Base-by-base conservation (phyloP, 352 stramenopile species). In the Phytophthora pluvialis region DNA sequence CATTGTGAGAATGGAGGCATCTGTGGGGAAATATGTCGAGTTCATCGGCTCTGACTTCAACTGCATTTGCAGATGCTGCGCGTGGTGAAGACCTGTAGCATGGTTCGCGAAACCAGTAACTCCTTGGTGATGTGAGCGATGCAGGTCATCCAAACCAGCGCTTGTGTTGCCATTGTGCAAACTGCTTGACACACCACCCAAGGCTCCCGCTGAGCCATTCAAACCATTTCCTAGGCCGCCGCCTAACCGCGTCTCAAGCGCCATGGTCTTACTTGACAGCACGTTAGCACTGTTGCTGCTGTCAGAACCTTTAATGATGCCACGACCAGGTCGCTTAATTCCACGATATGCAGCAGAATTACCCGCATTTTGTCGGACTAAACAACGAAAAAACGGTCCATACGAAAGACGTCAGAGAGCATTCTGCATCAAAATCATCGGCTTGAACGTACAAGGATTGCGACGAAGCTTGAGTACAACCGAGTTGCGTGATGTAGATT, bases 381-480 rank as follows among this genome's bases (percentile, higher is more conserved):
- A 15, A 67, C 33, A 69, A 57, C 31, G 9, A 43, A 33, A 35
- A 51, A 33, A 70, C n/a, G 15, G 3, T 10, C 28, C 26, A 52
- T 32, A 49, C 40, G 38, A 48, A 48, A 9, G 35, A 44, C 16
- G 40, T 70, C 49, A 77, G 48, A 42, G 16, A 51, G 7, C 25
- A 38, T 18, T 38, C 45, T 6, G 25, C 45, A 40, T 6, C 15
- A n/a, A 56, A n/a, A 31, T n/a, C 35, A 42, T 50, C n/a, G 35
- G 46, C 21, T 43, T n/a, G 10, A 59, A 85, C 81, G 60, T 86
- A 93, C 83, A 93, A 61, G 84, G 84, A 77, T 93, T 93, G 42
- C 84, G 71, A 52, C 84, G 81, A 33, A 93, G 72, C 57, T 91
- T 91, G 38, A 93, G 78, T 64, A 93, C 82, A 47, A 93, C 84